Evolutionary conservation across 2,329 filamentous ascomycete genomes (phyloP), one percentile per base, ranked within the genome.

Genomic region (Aspergillus novoparasiticus): DNA sequence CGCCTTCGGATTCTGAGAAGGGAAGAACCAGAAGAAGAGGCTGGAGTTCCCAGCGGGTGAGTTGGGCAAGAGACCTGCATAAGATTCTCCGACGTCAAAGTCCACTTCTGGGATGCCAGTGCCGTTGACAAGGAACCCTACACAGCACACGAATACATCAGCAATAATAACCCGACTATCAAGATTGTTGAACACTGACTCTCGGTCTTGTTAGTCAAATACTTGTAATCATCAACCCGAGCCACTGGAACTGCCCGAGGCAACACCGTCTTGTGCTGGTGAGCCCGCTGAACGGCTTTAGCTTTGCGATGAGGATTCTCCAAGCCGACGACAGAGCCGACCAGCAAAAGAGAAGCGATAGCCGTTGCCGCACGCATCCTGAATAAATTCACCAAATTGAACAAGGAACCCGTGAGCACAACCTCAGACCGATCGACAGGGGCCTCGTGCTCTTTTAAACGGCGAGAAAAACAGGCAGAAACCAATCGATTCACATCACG

Each of bases 51-150:
- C 66, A 70, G 75, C 60, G 66, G 76, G 66, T 0, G 81, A 82
- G 64, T 87, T 86, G 16, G 85, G 82, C 6, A 88, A 68, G 2
- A 84, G 79, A 36, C 79, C 79, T 3, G 79, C 76, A 59, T 80
- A 81, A 19, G 78, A 80, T 68, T 81, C 79, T 43, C 83, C 83
- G 59, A 90, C 81, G 65, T 92, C 89, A 64, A 91, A 93, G 30
- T 84, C 73, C 0, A 92, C 87, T 12, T 90, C 87, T 0, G 90
- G 90, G 57, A 92, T 86, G 0, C 76, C 81, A 2, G 81, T 84
- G 1, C 89, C 89, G 68, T 92, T 84, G 57, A 92, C 88, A 2
- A 81, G 82, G 70, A 89, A 91, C 66, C 83, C 87, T 89, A 26
- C 12, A 28, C 12, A 16, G 12, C 1, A 21, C 30, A 39, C n/a